Base-by-base conservation (phyloP, 768 basidiomycete genomes). In the Cyclocybe aegerita region DNA sequence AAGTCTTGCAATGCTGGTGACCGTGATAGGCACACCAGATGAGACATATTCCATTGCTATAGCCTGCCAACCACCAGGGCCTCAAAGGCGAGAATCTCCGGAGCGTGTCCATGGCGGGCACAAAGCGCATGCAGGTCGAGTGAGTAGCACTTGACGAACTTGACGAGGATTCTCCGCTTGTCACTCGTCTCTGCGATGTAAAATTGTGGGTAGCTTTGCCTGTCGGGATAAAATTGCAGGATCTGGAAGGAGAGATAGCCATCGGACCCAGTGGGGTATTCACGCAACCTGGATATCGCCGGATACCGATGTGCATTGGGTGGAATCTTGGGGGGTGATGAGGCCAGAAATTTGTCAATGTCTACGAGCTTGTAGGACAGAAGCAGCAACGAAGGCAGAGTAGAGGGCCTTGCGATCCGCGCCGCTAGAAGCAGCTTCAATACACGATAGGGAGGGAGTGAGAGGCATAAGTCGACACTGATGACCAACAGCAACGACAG, bases 31-130 rank as follows among this genome's bases (percentile, higher is more conserved):
- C 7, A 33, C 16, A 33, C 42, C 42, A 34, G 40, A 38, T 11
- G 35, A 11, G 5, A 63, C 15, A 46, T 50, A 54, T 31, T 60
- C 60, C 65, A 67, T 64, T 3, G 60, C 64, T 0, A 65, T 51
- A 11, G 46, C 60, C 32, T 42, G 50, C 65, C 65, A 67, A 7
- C 66, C 63, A 16, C 64, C 66, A 38, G 65, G 61, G 31, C 9
- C 44, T 66, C 53, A 39, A 52, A 64, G 14, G 48, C 65, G 42
- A 61, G 49, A 9, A 68, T 35, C 29, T 31, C 8, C 0, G 65
- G 67, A 11, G 67, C 67, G 42, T 54, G 54, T 10, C 62, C 58
- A 7, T 36, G 32, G 12, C 37, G 35, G n/a, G 56, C 50, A 45
- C 66, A 67, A 39, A 59, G 47, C 1, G 39, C 29, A 48, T 68